Evolutionary conservation across 2,329 filamentous ascomycete genomes (phyloP).

Genomic region (Myriosclerotinia scirpicola): DNA sequence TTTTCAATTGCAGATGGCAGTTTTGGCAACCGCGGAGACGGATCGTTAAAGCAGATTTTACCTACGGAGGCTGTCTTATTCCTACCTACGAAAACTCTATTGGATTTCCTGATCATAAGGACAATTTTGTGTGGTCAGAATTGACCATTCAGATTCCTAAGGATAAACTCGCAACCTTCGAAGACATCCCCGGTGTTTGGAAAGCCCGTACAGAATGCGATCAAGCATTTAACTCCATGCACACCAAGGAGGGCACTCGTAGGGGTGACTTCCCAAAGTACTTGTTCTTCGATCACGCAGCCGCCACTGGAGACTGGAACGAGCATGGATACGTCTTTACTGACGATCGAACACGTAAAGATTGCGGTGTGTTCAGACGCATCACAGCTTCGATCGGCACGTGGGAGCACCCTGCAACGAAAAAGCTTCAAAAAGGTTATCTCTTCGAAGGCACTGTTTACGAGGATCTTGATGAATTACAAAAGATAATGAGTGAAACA

Average conservation of each 20-base stretch:
- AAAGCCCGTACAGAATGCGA: slow-evolving; percentile 55
- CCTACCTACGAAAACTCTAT: slow-evolving; percentile 26
- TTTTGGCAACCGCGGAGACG: slow-evolving; percentile 45
- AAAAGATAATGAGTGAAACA: not conserved
- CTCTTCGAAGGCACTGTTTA: not conserved
- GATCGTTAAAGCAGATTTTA: slow-evolving; percentile 42
- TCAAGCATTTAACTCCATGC: slow-evolving; percentile 54
- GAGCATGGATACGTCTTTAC: slow-evolving; percentile 60
- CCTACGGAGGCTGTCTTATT: slow-evolving; percentile 39
- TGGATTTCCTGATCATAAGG: not conserved
- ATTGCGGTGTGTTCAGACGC: not conserved
- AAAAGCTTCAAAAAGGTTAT: not conserved
- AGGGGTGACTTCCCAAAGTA: slow-evolving; percentile 44
- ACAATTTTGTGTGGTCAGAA: not conserved
- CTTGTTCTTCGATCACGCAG: slow-evolving; percentile 57
- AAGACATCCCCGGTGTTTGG: slow-evolving; percentile 47
- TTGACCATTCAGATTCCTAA: not conserved
- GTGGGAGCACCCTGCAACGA: not conserved
- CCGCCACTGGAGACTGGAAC: slow-evolving; percentile 46
- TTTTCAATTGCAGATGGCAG: slow-evolving; percentile 47
- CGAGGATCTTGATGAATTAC: not conserved
- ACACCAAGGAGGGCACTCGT: slow-evolving; percentile 38
- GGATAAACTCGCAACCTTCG: slow-evolving; percentile 41
- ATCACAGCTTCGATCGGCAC: not conserved
- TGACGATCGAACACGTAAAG: slow-evolving; percentile 12